These are phyloP conservation scores for Amanita molliuscula DNA, from an alignment of 768 basidiomycete species.

Conservation along the genomic window DNA sequence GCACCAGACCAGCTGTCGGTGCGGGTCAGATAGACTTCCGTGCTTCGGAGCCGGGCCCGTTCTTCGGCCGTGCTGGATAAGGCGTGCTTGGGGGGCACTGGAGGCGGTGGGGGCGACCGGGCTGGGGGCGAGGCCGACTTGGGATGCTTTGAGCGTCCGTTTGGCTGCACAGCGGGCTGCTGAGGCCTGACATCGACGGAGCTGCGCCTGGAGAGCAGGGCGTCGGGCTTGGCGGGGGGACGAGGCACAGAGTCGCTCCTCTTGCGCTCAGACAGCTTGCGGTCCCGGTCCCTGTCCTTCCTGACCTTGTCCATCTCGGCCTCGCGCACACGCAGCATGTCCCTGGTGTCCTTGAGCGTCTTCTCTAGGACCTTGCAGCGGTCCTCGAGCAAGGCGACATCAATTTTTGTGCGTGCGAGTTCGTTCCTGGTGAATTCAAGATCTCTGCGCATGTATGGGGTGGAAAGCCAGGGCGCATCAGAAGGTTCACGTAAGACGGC, in stretches of 20 bases:
- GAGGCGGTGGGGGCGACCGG: conserved; percentile 4
- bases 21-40: conserved; percentile 63
- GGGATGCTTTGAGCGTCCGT: conserved; percentile 3
- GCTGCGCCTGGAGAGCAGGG: neutral
- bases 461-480: conserved; percentile 35
- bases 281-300: conserved; percentile 24
- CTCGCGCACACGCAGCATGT: conserved; percentile 47
- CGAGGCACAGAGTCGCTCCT: conserved; percentile 11
- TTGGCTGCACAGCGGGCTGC: too few species aligned
- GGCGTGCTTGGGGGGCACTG: conserved; percentile 12
- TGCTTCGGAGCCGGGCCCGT: conserved; percentile 43
- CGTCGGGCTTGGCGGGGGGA: neutral
- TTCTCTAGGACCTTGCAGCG: conserved; percentile 53
- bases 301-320: conserved; percentile 47
- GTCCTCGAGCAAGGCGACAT: conserved; percentile 49
- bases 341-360: conserved; percentile 53
- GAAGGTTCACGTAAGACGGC: conserved; percentile 36
- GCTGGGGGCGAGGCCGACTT: conserved; percentile 11
- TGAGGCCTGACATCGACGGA: conserved; percentile 1
- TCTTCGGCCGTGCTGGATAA: conserved; percentile 34
- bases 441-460: conserved; percentile 42
- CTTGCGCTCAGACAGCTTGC: conserved; percentile 21
- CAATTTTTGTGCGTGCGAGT: conserved; percentile 41
- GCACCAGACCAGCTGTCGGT: conserved; percentile 70
- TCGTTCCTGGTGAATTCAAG: conserved; percentile 46